Base-by-base conservation (phyloP, 768 basidiomycete genomes). In the Amanita fuliginea region DNA sequence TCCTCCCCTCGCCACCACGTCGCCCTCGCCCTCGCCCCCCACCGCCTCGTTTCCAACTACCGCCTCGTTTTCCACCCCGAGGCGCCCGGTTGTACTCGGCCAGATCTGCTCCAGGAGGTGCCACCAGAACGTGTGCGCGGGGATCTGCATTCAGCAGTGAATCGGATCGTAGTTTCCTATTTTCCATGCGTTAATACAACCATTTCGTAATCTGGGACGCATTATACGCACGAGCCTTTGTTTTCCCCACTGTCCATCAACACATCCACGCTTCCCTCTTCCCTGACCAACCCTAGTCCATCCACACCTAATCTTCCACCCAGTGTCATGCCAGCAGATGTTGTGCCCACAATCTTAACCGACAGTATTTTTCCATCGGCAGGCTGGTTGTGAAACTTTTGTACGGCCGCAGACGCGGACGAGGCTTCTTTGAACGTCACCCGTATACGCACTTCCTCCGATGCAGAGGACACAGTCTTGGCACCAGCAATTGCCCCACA, bases 101-200 rank as follows among this genome's bases (percentile, higher is more conserved):
- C 0, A 76, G 70, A 52, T 85, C 69, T 4, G 77, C 62, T 6
- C 83, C 83, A 10, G 83, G 84, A 0, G 85, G 85, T 24, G 80
- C 78, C 24, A 84, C 62, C 18, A 87, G 68, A 0, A 89, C 74
- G 10, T 75, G 71, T 3, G 86, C 84, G 22, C 86, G 78, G n/a
- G 82, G 75, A 52, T 76, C 76, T 18, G 67, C 66, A 26, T 70
- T 69, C 28, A 88, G 62, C 43, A 91, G 72, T 1, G 78, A 78
- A 60, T 93, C 89, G 2, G 89, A 91, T 47, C 89, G 85, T 72
- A 93, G 72, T 77, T 90, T 92, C 53, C 89, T 91, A 56, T 4
- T 30, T 40, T 45, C 45, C 45, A 18, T 41, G 32, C 39, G 32
- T 42, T n/a, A 9, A 13, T 40, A 21, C 48, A 35, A 28, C 16